Conservation (phyloP, 177 flowering plant species). For the Vitis hybrid region DNA sequence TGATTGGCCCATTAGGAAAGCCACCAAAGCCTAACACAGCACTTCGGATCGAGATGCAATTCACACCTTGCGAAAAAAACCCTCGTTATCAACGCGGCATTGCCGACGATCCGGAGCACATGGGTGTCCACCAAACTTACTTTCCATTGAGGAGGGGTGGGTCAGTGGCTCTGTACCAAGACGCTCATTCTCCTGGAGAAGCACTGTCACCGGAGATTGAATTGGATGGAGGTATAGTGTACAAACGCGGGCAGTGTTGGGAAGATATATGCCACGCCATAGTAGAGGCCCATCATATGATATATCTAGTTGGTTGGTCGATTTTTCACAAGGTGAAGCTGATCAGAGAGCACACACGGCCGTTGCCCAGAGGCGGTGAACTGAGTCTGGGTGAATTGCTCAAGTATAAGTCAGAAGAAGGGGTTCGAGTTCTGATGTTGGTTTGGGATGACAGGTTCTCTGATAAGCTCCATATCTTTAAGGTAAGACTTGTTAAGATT, state of each 20-base stretch:
- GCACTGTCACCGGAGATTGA: slow-evolving; percentile 46
- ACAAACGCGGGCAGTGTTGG: slow-evolving; percentile 66
- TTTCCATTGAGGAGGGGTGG: slow-evolving; percentile 75
- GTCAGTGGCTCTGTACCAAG: slow-evolving; percentile 69
- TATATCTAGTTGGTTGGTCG: slow-evolving; percentile 92
- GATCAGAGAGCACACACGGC: slow-evolving; percentile 67
- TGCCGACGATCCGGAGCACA: slow-evolving; percentile 46
- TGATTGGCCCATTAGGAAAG: slow-evolving; percentile 40
- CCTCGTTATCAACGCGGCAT: slow-evolving; percentile 42
- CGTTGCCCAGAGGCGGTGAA: slow-evolving; percentile 67
- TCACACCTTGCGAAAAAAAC: slow-evolving; percentile 49
- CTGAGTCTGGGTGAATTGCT: slow-evolving; percentile 83
- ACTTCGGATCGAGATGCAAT: slow-evolving; percentile 48
- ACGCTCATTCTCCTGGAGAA: slow-evolving; percentile 62
- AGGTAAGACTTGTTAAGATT: slow-evolving; percentile 39
- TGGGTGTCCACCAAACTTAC: slow-evolving; percentile 63
- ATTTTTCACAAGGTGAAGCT: slow-evolving; percentile 76
- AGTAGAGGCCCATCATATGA: slow-evolving; percentile 84
- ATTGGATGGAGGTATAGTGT: slow-evolving; percentile 56
- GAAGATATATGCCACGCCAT: slow-evolving; percentile 92
- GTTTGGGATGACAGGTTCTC: slow-evolving; percentile 98
- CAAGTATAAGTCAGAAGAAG: slow-evolving; percentile 91
- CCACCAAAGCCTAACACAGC: slow-evolving; percentile 57
- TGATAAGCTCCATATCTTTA: slow-evolving; percentile 53
- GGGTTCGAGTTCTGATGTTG: slow-evolving; percentile 80